Evolutionary conservation across 2,329 filamentous ascomycete genomes (phyloP), one percentile per base, ranked within the genome.

Genomic region (Cladosporium sp.): DNA sequence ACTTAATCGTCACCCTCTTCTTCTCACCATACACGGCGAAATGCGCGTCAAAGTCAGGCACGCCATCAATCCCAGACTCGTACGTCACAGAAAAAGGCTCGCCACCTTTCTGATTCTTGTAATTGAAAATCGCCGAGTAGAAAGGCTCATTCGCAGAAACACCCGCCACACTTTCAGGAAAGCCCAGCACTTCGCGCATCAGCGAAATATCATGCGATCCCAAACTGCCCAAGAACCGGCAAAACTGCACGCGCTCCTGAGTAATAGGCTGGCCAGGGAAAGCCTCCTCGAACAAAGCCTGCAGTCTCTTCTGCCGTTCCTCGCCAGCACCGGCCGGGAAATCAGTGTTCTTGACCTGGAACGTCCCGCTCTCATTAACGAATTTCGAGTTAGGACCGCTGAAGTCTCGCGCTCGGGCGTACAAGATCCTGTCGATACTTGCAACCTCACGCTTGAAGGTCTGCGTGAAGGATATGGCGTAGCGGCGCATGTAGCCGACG

Each of bases 401-500:
- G 67, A 88, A 84, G 71, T 84, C 82, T 66, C 81, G 71, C 1
- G 83, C 79, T 1, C 86, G 77, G 0, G 83, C 86, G 69, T 89
- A 89, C 23, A 81, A 75, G 14, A 89, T 84, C 57, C 81, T 79
- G 0, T 79, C 80, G 34, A 88, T 80, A 0, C 73, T 75, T 0
- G 77, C 81, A 0, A 89, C 76, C 67, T 89, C 86, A 8, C 77
- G 73, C 66, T 81, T 77, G 48, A 88, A 80, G 0, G 84, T 81
- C 26, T 84, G 79, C 0, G 79, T 74, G 67, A 88, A 88, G 0
- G 81, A 80, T 0, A 83, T 76, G 0, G 87, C 86, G 70, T 88
- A 88, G n/a, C 87, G 80, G 23, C 87, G 78, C 80, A 87, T 87
- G 64, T 85, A 87, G 1, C 86, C 86, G 0, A 89, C 84, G 70